phyloP scores from a whole-genome alignment of 2,329 filamentous ascomycete species.

The Ascochyta lentis region DNA sequence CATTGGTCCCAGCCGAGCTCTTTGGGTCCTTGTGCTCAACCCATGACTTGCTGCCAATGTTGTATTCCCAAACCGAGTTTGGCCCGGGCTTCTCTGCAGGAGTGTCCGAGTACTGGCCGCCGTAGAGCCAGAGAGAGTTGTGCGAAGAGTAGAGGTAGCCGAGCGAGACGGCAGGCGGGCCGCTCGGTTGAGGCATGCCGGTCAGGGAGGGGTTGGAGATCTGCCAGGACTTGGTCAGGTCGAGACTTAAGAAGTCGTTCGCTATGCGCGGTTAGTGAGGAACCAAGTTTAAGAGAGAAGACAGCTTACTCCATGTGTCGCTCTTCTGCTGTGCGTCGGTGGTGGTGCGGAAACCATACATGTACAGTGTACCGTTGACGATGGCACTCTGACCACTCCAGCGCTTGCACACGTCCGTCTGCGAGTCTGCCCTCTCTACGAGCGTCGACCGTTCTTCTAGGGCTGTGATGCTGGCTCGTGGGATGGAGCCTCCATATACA shows the following conservation, averaged over 20 bases:
- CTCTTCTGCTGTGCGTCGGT: constrained; percentile 62
- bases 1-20: constrained; percentile 69
- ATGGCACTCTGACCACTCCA: constrained; percentile 60
- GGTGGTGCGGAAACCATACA: constrained; percentile 75
- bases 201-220: constrained; percentile 67
- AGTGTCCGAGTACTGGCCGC: constrained; percentile 73
- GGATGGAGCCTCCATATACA: constrained; percentile 37
- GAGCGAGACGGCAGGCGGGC: constrained; percentile 73
- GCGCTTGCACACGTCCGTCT: constrained; percentile 45
- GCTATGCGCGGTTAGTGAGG: constrained; percentile 19
- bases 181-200: constrained; percentile 69
- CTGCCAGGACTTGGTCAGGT: constrained; percentile 76
- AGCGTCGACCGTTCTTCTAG: constrained; percentile 22
- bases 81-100: constrained; percentile 63
- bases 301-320: constrained; percentile 71
- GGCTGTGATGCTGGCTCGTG: constrained; percentile 27
- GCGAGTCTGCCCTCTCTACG: constrained; percentile 39
- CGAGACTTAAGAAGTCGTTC: constrained; percentile 75
- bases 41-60: constrained; percentile 66
- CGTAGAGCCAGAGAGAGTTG: constrained; percentile 74
- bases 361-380: constrained; percentile 77
- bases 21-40: constrained; percentile 66
- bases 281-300: neutral
- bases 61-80: constrained; percentile 74
- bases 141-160: constrained; percentile 80